Base-by-base conservation (phyloP, 805 yeast genomes). In the Myxozyma nipponensis region DNA sequence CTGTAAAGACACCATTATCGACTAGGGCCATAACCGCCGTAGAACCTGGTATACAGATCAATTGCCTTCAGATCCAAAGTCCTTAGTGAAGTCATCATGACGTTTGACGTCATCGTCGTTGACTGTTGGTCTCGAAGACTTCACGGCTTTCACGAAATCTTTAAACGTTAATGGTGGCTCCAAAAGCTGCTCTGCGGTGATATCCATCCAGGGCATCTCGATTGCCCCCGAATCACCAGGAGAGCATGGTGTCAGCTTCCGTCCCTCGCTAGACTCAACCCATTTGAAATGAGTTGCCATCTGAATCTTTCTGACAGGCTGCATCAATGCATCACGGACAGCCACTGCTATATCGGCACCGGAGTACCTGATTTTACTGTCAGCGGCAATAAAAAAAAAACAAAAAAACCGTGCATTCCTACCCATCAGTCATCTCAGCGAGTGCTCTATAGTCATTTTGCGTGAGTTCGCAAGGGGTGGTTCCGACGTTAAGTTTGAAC, bases 261-360 rank as follows among this genome's bases (percentile, higher is more conserved):
- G 70, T 1, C 70, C 72, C 35, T 63, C 61, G 28, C 49, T 47
- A 15, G 59, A 46, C 5, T 63, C 58, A 9, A 79, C 79, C 53
- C 77, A 74, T 65, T 84, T 85, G 73, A 93, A 93, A 73, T 93
- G 98, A 0, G 98, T 93, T 0, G 98, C 97, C 63, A 80, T 83
- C 69, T 91, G 98, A 56, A 93, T 88, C 66, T 88, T 89, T 62
- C 98, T 78, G 52, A 93, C 88, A 1, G 99, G 98, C 68, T 91
- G 95, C 98, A 93, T 93, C 60, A 93, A 73, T 0, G 98, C 98
- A 68, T 93, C 99, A 62, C 95, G 82, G 2, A 93, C 98, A 9
- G 89, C 95, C 30, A 93, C 96, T 0, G 97, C 91, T 38, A 93
- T 79, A 76, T 93, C 99, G 66, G 91, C 95, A 46, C 99, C 99